These are phyloP conservation scores for Chlorociboria aeruginascens DNA, from an alignment of 495 filamentous ascomycete species.

Conservation along the genomic window DNA sequence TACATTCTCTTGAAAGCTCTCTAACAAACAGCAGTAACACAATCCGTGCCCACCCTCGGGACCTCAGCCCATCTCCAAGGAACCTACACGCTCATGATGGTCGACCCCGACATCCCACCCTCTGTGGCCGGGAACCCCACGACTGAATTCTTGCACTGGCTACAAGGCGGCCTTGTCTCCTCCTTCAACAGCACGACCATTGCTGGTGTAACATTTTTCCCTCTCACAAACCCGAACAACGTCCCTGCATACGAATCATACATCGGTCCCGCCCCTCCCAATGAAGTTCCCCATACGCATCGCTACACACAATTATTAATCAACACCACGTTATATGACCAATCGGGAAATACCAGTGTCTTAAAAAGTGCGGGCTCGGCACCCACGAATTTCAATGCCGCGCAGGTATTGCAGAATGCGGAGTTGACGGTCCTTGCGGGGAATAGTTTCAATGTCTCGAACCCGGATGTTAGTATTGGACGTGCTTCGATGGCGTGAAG, in stretches of 20 bases:
- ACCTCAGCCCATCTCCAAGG: constrained; percentile 7
- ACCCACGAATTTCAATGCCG: constrained; percentile 8
- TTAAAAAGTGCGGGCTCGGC: background rate
- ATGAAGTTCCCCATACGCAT: constrained; percentile 4
- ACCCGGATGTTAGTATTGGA: background rate
- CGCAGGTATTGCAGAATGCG: background rate
- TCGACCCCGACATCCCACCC: constrained; percentile 14
- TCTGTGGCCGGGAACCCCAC: background rate
- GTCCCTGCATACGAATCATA: constrained; percentile 7
- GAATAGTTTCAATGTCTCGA: constrained; percentile 16
- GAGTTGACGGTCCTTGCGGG: constrained; percentile 5
- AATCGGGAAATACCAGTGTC: background rate
- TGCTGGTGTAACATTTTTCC: constrained; percentile 5
- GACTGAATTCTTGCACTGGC: constrained; percentile 15
- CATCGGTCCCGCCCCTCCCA: constrained; percentile 8
- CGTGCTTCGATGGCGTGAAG: background rate
- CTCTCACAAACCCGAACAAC: constrained; percentile 6
- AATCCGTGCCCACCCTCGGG: constrained; percentile 6
- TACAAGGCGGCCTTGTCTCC: constrained; percentile 13
- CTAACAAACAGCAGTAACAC: constrained; percentile 8
- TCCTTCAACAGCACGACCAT: constrained; percentile 1
- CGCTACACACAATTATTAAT: constrained; percentile 13
- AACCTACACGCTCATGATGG: constrained; percentile 16
- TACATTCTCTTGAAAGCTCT: background rate
- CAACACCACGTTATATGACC: constrained; percentile 5